Conservation (phyloP, 2,329 filamentous ascomycete genomes). For the Didymella keratinophila region DNA sequence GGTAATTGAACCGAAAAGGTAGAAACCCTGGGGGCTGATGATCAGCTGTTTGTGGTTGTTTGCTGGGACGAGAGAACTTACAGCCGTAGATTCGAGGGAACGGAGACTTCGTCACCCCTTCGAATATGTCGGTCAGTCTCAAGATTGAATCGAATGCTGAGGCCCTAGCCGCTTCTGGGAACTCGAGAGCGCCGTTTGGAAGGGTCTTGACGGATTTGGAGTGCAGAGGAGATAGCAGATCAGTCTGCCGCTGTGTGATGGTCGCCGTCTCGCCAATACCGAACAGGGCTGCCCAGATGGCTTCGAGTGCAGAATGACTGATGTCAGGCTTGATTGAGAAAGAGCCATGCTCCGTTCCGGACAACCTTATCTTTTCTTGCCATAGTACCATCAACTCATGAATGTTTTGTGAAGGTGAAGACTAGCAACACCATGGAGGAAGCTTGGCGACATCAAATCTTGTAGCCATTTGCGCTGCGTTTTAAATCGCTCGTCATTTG, state of each 20-base stretch:
- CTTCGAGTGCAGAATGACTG: neutral
- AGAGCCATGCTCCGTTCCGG: neutral
- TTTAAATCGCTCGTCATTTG: neutral
- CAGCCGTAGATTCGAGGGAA: neutral
- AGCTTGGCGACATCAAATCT: neutral
- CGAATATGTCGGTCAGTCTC: neutral
- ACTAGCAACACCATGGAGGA: neutral
- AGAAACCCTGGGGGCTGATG: neutral
- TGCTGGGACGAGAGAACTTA: neutral
- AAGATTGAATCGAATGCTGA: neutral
- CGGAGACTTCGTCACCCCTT: neutral
- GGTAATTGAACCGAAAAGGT: neutral
- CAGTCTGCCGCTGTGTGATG: neutral
- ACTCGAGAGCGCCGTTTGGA: neutral
- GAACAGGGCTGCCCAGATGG: neutral
- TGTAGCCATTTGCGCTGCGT: neutral
- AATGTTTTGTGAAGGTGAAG: neutral
- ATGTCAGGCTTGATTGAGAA: neutral
- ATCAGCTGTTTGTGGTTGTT: neutral
- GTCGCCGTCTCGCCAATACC: neutral
- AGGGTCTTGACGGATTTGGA: neutral
- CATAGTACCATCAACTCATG: neutral
- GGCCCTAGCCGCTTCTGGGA: neutral
- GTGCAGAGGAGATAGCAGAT: neutral
- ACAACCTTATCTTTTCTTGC: neutral